Evolutionary conservation across 2,329 filamentous ascomycete species (phyloP).

Genomic region (Colletotrichum trifolii): DNA sequence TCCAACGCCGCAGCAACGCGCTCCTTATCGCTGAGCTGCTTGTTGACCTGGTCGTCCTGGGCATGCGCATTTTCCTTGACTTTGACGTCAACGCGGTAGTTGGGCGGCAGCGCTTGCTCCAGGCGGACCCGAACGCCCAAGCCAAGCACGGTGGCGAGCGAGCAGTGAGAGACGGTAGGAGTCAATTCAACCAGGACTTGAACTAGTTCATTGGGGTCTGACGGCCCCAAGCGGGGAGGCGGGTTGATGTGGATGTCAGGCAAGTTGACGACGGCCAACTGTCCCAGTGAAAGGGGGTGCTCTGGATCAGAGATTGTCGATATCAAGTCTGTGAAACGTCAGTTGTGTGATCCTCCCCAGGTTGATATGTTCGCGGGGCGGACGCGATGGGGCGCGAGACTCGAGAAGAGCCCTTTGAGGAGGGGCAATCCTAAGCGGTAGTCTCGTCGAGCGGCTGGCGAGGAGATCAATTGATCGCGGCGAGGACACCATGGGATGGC

Average conservation of each 20-base stretch:
- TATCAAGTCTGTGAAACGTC: constrained; percentile 78
- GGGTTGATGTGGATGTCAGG: constrained; percentile 86
- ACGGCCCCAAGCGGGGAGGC: constrained; percentile 67
- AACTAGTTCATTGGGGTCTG: constrained; percentile 67
- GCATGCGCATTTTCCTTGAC: constrained; percentile 98
- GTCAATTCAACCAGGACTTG: constrained; percentile 90
- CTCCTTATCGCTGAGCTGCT: constrained; percentile 97
- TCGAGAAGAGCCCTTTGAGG: background rate
- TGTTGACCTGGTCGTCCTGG: constrained; percentile 95
- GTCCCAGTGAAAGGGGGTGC: constrained; percentile 92
- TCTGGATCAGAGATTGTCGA: constrained; percentile 96
- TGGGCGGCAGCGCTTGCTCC: constrained; percentile 89
- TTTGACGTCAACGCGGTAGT: constrained; percentile 90
- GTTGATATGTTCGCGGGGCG: constrained; percentile 8
- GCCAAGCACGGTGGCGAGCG: constrained; percentile 94
- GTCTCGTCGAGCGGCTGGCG: background rate
- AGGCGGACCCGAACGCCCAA: constrained; percentile 91
- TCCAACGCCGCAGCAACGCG: constrained; percentile 93
- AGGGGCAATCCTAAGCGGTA: background rate
- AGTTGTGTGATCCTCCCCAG: constrained; percentile 44
- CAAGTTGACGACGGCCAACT: constrained; percentile 95
- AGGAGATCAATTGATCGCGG: background rate
- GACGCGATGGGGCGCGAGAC: constrained; percentile 1
- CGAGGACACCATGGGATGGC: background rate
- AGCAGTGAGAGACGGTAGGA: constrained; percentile 97